Conservation (phyloP, 148 eudicot species). For the Agrostemma githago region DNA sequence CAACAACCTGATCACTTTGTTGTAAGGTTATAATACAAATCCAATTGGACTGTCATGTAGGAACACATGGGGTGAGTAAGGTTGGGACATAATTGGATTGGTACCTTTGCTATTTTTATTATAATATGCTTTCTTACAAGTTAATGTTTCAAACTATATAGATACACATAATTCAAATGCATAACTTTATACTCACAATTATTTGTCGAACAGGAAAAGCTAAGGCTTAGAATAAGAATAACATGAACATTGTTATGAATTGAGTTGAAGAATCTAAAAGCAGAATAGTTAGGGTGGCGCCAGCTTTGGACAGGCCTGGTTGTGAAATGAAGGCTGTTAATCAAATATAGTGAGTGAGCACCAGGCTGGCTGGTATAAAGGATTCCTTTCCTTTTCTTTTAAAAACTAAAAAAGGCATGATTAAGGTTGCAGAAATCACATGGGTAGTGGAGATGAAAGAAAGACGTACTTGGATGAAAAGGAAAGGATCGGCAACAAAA, state of each 20-base stretch:
- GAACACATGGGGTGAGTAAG: too few relatives aligned
- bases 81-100: too few relatives aligned
- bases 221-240: not conserved
- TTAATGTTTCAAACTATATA: too few relatives aligned
- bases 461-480: constrained; percentile 56
- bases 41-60: too few relatives aligned
- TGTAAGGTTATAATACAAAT: too few relatives aligned
- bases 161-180: not conserved
- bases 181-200: too few relatives aligned
- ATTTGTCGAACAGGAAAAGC: not conserved
- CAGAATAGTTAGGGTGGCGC: not conserved
- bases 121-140: too few relatives aligned
- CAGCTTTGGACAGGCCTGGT: not conserved
- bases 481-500: constrained; percentile 97
- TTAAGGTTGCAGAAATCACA: not conserved
- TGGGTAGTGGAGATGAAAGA: not conserved
- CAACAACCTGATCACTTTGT: too few relatives aligned
- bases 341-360: not conserved
- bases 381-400: not conserved
- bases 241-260: not conserved
- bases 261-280: not conserved
- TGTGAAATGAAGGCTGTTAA: not conserved
- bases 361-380: not conserved
- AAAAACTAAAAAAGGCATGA: not conserved
- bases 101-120: too few relatives aligned